A percentile compares a stretch with the other conserved stretches of the same genome.
Evolutionary conservation across 2,329 filamentous ascomycete species (phyloP).

Genomic region (Pestalotiopsis sp.): DNA sequence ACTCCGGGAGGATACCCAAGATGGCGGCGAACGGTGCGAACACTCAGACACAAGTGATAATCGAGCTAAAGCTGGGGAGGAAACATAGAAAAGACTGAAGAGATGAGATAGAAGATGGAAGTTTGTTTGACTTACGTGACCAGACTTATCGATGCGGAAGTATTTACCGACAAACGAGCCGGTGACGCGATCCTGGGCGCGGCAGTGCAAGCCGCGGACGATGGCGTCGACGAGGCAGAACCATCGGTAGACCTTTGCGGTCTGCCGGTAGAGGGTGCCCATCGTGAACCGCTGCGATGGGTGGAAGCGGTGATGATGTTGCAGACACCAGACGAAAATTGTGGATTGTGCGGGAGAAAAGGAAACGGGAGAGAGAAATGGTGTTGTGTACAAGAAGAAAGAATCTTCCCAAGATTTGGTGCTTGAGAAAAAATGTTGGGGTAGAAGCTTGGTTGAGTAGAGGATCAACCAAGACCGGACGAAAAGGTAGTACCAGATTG

Average conservation of each 20-base stretch:
- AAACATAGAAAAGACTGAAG: background rate
- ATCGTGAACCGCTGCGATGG: too few species aligned
- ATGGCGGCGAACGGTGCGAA: background rate
- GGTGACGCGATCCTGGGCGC: slow-evolving; percentile 30
- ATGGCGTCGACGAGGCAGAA: background rate
- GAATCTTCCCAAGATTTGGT: too few species aligned
- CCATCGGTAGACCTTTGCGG: background rate
- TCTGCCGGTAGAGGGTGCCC: too few species aligned
- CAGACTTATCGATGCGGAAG: slow-evolving; percentile 64
- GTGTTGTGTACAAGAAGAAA: background rate
- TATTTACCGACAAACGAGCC: slow-evolving; percentile 49
- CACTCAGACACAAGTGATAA: background rate
- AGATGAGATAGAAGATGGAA: background rate
- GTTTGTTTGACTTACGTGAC: slow-evolving; percentile 54
- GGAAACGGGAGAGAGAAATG: background rate
- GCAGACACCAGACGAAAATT: too few species aligned
- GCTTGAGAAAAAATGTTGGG: background rate
- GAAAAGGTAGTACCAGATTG: background rate
- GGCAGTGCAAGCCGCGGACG: slow-evolving; percentile 17
- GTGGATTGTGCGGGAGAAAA: too few species aligned
- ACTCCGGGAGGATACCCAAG: background rate
- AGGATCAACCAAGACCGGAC: background rate
- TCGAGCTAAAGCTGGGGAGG: background rate
- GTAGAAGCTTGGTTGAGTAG: background rate
- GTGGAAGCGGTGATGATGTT: too few species aligned